Conservation (phyloP, 2,329 filamentous ascomycete species). For the Mariannaea elegans region DNA sequence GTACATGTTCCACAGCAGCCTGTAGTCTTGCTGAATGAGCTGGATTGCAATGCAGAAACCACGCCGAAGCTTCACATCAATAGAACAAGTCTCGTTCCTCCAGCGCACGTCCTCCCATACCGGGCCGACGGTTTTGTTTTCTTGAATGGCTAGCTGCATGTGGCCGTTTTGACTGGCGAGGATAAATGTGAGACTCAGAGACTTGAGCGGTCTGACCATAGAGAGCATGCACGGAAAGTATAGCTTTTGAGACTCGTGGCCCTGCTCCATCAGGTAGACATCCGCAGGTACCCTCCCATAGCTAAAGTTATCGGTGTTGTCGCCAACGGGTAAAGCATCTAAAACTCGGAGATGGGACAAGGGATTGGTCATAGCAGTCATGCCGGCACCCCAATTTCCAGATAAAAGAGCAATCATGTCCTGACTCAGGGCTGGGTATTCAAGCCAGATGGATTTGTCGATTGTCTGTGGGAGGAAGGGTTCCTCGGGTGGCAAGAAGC, state of each 20-base stretch:
- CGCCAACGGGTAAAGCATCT: slow-evolving; percentile 79
- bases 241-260: slow-evolving; percentile 72
- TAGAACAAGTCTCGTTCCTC: slow-evolving; percentile 71
- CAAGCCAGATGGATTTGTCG: slow-evolving; percentile 83
- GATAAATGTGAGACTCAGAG: slow-evolving; percentile 75
- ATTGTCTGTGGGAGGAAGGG: slow-evolving; percentile 78
- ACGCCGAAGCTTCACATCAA: slow-evolving; percentile 77
- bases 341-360: slow-evolving; percentile 62
- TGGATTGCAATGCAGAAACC: slow-evolving; percentile 78
- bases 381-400: slow-evolving; percentile 62
- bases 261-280: slow-evolving; percentile 77
- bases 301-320: slow-evolving; percentile 77
- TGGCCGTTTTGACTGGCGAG: slow-evolving; percentile 83
- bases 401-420: slow-evolving; percentile 77
- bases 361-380: slow-evolving; percentile 58
- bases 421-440: slow-evolving; percentile 77
- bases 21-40: slow-evolving; percentile 80
- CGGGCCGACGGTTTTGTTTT: slow-evolving; percentile 72
- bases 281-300: slow-evolving; percentile 82
- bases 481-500: slow-evolving; percentile 76
- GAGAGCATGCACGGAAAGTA: slow-evolving; percentile 80
- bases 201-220: slow-evolving; percentile 73
- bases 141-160: slow-evolving; percentile 78
- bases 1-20: slow-evolving; percentile 81
- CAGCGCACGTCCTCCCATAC: slow-evolving; percentile 86